A percentile compares a stretch with the other conserved stretches of the same genome.
Conservation (phyloP, 805 yeast species). For the Candida maltosa region DNA sequence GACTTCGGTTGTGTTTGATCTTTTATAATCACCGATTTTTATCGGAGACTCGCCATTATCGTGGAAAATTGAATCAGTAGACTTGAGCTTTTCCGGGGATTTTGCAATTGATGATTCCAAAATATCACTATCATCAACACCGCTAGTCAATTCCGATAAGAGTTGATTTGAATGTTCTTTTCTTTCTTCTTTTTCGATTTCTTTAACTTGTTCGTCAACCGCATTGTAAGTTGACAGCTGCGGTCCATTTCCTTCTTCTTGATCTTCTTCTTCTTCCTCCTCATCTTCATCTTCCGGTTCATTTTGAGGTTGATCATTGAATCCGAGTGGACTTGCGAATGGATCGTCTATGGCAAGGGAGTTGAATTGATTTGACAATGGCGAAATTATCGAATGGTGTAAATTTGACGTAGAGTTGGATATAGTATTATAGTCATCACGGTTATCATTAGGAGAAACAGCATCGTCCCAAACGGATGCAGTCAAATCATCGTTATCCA, state of each 20-base stretch:
- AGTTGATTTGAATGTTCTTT: slow-evolving; percentile 28
- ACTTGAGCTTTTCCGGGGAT: slow-evolving; percentile 14
- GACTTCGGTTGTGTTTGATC: slow-evolving; percentile 3
- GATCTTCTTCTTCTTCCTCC: slow-evolving; percentile 8
- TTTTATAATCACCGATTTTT: slow-evolving; percentile 12
- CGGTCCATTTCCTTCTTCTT: slow-evolving; percentile 3
- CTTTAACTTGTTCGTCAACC: slow-evolving; percentile 20
- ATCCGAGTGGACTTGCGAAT: slow-evolving; percentile 7
- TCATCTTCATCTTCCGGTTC: slow-evolving; percentile 14
- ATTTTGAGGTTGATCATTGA: slow-evolving; percentile 7
- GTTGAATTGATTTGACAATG: slow-evolving; percentile 15
- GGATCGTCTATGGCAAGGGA: slow-evolving; percentile 15
- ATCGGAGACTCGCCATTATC: slow-evolving; percentile 28
- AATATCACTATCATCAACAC: slow-evolving; percentile 21
- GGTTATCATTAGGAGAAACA: slow-evolving; percentile 28
- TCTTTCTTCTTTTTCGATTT: slow-evolving; percentile 34
- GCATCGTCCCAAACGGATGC: slow-evolving; percentile 65
- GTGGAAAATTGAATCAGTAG: slow-evolving; percentile 29
- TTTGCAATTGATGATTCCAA: slow-evolving; percentile 32
- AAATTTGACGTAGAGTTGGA: slow-evolving; percentile 1
- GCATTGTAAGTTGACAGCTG: slow-evolving; percentile 6
- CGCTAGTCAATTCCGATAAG: slow-evolving; percentile 42
- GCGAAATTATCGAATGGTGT: slow-evolving; percentile 13
- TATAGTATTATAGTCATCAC: neutral
- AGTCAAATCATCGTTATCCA: slow-evolving; percentile 50